phyloP scores from a whole-genome alignment of 2,329 filamentous ascomycete genomes.

The Huntiella abstrusa region DNA sequence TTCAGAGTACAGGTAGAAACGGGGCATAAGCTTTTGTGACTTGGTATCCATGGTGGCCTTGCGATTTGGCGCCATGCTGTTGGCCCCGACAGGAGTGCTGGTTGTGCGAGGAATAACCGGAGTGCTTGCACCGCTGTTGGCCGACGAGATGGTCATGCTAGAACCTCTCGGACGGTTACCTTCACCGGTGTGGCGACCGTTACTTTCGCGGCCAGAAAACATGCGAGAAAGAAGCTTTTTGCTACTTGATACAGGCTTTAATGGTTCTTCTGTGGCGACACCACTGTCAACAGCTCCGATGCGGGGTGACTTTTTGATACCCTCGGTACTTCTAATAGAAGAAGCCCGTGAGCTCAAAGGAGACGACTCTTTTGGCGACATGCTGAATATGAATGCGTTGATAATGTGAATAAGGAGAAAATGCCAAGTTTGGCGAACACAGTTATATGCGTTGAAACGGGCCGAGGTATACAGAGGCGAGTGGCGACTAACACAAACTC shows the following conservation, averaged over 20 bases:
- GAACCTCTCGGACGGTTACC: conserved; percentile 10
- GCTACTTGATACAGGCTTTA: conserved; percentile 8
- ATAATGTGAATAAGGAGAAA: not conserved
- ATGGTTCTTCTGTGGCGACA: conserved; percentile 2
- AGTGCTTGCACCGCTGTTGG: not conserved
- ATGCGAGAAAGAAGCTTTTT: conserved; percentile 11
- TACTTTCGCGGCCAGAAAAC: conserved; percentile 8
- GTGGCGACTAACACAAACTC: no score
- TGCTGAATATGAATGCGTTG: not conserved
- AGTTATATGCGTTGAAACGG: not conserved
- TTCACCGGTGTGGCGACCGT: conserved; percentile 4
- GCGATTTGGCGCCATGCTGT: not conserved
- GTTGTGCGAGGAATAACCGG: conserved; percentile 3
- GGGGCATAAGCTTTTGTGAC: conserved; percentile 7
- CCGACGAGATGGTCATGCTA: conserved; percentile 9
- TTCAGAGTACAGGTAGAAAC: conserved; percentile 17
- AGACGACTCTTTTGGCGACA: conserved; percentile 10
- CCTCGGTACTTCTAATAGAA: conserved; percentile 10
- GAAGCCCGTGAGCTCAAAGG: conserved; percentile 11
- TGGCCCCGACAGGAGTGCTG: conserved; percentile 5
- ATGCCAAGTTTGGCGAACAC: no score
- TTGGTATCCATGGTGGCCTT: conserved; percentile 4
- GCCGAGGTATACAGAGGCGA: not conserved
- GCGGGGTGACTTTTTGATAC: conserved; percentile 8
- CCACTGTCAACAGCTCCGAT: conserved; percentile 1